Base-by-base conservation (phyloP, 1,284 basidiomycete species). In the Trichosporon asahii region DNA sequence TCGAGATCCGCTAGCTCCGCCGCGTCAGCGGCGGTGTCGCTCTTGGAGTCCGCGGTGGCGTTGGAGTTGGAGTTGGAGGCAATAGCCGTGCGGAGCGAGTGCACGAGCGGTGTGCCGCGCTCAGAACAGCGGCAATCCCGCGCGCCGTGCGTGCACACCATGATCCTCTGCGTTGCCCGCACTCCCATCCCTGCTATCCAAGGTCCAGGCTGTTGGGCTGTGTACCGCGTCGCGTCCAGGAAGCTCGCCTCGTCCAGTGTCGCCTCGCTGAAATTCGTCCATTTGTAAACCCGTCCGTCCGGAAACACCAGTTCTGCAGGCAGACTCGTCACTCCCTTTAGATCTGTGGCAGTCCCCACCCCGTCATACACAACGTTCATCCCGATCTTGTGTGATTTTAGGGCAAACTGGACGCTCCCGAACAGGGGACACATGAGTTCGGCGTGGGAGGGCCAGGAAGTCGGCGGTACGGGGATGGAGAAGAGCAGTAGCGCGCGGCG, bases 51-150 rank as follows among this genome's bases (percentile, higher is more conserved):
- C 4, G 21, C 6, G 21, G 49, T 11, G 49, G 9, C 21, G 21
- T 21, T 25, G 49, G 49, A 25, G 8, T 7, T 2, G 21, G n/a
- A 53, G 11, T 37, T 9, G 7, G 7, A 12, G 49, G 49, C 68
- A 72, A 76, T 87, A 85, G 65, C 86, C 77, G 65, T 82, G 78
- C 75, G 70, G 29, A 84, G 72, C 1, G 79, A 78, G 2, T 69
- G 67, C 1, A 83, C 79, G 18, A 85, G 73, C 7, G 80, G 77
- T 11, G 82, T 86, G 0, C 93, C 92, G 18, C 80, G 86, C 23
- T 90, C 87, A 0, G 90, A 89, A 76, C 93, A 94, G 11, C 90
- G 85, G 82, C 91, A 92, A 76, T 92, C 90, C 44, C 90, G 84
- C 25, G 86, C 83, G 0, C 87, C 88, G 77, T 92, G 91, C 1